Evolutionary conservation across 257 asterid species (phyloP), one percentile per base, ranked within the genome.

Genomic region (Lantana camara): DNA sequence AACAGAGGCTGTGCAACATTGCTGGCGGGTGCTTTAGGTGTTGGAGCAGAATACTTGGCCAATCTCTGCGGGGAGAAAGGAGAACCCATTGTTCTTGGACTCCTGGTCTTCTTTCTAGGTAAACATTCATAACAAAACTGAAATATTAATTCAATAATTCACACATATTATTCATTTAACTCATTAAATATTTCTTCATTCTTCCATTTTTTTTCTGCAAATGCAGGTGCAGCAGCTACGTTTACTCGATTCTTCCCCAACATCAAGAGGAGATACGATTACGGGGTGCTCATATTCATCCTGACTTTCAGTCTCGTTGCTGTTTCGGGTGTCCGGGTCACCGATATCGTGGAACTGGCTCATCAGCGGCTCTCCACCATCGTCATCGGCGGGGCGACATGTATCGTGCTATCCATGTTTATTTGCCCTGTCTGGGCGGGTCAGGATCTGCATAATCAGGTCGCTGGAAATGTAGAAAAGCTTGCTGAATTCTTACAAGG

Each of bases 401-500:
- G 98, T 41, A 73, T 91, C 55, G 16, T 82, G 0, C 70, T 83
- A 20, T 91, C 96, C 68, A 29, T 84, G 20, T 68, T 72, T 71
- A 32, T 80, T 40, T 78, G 62, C 70, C 98, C 98, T 1, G 98
- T 80, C 32, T 91, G 97, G 97, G 97, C 97, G 19, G 97, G 97
- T 9, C 80, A 76, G 51, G 96, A 91, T 77, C 63, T 91, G 67
- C 98, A 91, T 50, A 67, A 67, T 15, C 45, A 76, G 14, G 3
- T 77, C 21, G 72, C 83, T 61, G 40, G 34, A 7, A 84, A 88
- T 65, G 30, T 91, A 2, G 83, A 81, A 12, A 85, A 91, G 16
- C 71, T 91, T 44, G 90, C 84, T 24, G 61, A 7, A 22, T 84
- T 79, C 60, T 66, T 88, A 30, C 75, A 88, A 82, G 95, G 97